phyloP scores from a whole-genome alignment of 2,329 filamentous ascomycete genomes.

The Trichoderma simmonsii region DNA sequence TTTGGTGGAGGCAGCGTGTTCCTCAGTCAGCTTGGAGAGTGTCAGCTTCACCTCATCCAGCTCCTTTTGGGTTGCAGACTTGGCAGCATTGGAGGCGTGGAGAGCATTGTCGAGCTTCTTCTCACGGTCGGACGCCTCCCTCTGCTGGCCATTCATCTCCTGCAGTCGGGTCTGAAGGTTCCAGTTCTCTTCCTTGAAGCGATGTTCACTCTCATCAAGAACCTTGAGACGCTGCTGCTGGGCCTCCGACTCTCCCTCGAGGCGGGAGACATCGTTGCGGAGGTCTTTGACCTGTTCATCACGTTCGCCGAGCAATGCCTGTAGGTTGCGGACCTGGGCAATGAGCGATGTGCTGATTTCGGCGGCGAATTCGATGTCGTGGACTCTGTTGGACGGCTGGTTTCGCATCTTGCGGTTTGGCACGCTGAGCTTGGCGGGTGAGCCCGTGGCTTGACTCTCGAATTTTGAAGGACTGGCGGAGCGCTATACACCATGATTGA shows the following conservation, averaged over 20 bases:
- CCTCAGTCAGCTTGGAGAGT: conserved; percentile 76
- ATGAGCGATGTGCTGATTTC: conserved; percentile 95
- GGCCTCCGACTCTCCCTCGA: conserved; percentile 79
- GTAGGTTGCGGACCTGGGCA: conserved; percentile 87
- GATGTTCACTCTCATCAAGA: conserved; percentile 89
- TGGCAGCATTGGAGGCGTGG: conserved; percentile 68
- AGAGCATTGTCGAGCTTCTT: conserved; percentile 75
- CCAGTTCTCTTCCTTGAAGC: conserved; percentile 99
- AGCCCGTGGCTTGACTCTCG: conserved; percentile 77
- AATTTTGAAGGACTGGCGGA: conserved; percentile 74
- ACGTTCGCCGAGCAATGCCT: conserved; percentile 78
- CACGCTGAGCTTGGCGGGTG: conserved; percentile 83
- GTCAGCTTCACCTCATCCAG: conserved; percentile 83
- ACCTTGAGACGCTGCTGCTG: conserved; percentile 76
- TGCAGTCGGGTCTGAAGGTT: conserved; percentile 90
- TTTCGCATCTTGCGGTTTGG: conserved; percentile 88
- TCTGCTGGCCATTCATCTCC: conserved; percentile 70
- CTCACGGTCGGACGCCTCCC: conserved; percentile 77
- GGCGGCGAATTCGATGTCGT: conserved; percentile 97
- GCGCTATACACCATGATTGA: conserved; percentile 44
- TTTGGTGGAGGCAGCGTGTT: conserved; percentile 72
- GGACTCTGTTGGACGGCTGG: conserved; percentile 80
- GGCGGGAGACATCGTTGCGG: conserved; percentile 69
- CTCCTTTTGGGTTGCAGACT: conserved; percentile 75
- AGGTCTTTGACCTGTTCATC: conserved; percentile 79